Evolutionary conservation across 495 filamentous ascomycete species (phyloP).

Genomic region (Hyaloscypha finlandica): DNA sequence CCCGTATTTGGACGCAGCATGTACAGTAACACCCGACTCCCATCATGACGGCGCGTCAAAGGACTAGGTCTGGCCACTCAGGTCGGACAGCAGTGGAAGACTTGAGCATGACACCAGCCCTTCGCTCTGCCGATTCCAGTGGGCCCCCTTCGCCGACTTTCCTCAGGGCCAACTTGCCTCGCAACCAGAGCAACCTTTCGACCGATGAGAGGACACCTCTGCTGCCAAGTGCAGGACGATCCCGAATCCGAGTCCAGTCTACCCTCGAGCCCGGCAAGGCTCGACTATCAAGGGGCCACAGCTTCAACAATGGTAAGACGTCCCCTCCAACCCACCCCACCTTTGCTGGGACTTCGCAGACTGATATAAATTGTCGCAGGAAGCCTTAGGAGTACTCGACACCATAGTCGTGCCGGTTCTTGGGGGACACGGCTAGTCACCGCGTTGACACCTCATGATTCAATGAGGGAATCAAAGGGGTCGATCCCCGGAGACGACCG

Average conservation of each 20-base stretch:
- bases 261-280: conserved; percentile 35
- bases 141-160: conserved; percentile 22
- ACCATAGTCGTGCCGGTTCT: conserved; percentile 69
- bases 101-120: conserved; percentile 24
- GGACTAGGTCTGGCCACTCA: conserved; percentile 11
- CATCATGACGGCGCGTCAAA: conserved; percentile 10
- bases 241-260: conserved; percentile 33
- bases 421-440: conserved; percentile 55
- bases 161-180: conserved; percentile 11
- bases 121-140: conserved; percentile 20
- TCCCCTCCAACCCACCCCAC: neutral
- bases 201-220: conserved; percentile 49
- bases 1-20: conserved; percentile 8
- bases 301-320: conserved; percentile 44
- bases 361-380: conserved; percentile 12
- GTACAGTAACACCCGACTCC: conserved; percentile 1
- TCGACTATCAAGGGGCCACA: conserved; percentile 48
- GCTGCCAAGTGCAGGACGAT: conserved; percentile 42
- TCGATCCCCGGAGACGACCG: conserved; percentile 74
- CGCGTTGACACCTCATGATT: conserved; percentile 43
- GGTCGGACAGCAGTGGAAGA: conserved; percentile 13
- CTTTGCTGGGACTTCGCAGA: neutral
- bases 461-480: conserved; percentile 58
- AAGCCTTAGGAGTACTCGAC: conserved; percentile 53
- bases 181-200: conserved; percentile 26